Percentiles rank a stretch among this genome's conserved stretches.
Evolutionary conservation across 2,329 filamentous ascomycete genomes (phyloP).

Genomic region (Clonostachys solani): DNA sequence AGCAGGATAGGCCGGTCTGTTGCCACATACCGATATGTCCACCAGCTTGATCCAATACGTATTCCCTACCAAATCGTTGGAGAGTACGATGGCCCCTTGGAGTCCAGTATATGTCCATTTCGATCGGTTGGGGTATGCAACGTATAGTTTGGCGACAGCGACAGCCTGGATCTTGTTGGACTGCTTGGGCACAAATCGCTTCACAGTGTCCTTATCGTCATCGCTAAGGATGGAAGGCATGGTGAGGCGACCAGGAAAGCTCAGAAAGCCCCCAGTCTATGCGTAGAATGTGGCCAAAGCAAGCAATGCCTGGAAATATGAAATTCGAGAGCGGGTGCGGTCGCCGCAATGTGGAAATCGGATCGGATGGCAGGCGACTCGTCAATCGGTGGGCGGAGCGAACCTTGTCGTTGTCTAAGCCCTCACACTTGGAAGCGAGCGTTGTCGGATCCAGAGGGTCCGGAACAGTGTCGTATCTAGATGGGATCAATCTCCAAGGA

Average conservation of each 20-base stretch:
- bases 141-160: slow-evolving; percentile 87
- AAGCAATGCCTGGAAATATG: background rate
- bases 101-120: slow-evolving; percentile 94
- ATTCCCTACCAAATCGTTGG: slow-evolving; percentile 90
- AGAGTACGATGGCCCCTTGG: slow-evolving; percentile 86
- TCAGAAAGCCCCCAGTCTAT: background rate
- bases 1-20: background rate
- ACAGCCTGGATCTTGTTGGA: slow-evolving; percentile 97
- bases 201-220: slow-evolving; percentile 94
- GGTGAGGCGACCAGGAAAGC: slow-evolving; percentile 7
- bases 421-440: background rate
- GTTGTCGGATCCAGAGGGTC: background rate
- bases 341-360: background rate
- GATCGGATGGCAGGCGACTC: too few relatives aligned
- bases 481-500: too few relatives aligned
- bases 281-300: background rate
- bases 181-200: slow-evolving; percentile 87
- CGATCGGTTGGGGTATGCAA: slow-evolving; percentile 80
- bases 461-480: too few relatives aligned
- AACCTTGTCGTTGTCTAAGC: too few relatives aligned
- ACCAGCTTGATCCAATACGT: slow-evolving; percentile 98
- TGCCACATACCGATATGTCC: slow-evolving; percentile 72
- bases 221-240: slow-evolving; percentile 75
- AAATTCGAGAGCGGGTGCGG: background rate
- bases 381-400: too few relatives aligned